Percentiles rank a stretch among this genome's conserved stretches.
phyloP scores from a whole-genome alignment of 2,329 filamentous ascomycete species.

The Aspergillus udagawae region DNA sequence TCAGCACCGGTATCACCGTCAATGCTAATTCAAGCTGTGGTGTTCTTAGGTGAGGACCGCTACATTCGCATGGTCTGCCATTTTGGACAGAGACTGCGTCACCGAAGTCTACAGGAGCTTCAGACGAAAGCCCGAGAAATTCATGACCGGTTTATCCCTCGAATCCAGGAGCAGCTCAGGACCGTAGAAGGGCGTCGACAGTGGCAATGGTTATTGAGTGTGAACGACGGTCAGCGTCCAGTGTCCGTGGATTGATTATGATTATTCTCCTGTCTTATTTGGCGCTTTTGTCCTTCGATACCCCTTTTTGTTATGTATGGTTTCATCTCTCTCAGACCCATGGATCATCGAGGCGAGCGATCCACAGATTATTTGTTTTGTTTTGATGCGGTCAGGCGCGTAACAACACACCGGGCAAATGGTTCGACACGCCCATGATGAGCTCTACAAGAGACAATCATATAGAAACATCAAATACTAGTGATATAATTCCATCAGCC shows the following conservation, averaged over 20 bases:
- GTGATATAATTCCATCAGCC: no score
- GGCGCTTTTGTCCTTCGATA: not conserved
- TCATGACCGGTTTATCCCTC: conserved; percentile 4
- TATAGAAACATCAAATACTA: no score
- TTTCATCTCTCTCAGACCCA: not conserved
- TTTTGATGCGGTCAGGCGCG: no score
- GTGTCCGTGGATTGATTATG: not conserved
- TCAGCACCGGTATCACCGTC: no score
- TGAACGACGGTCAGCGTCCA: conserved; percentile 1
- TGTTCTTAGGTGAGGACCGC: conserved; percentile 15
- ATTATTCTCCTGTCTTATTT: not conserved
- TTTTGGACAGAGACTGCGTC: conserved; percentile 9
- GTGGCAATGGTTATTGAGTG: conserved; percentile 21
- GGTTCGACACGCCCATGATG: no score
- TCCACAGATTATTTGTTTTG: no score
- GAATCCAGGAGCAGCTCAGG: conserved; percentile 7
- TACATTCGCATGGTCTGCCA: conserved; percentile 22
- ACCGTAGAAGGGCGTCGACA: conserved; percentile 14
- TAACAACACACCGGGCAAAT: no score
- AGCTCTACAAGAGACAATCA: no score
- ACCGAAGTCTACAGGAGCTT: conserved; percentile 14
- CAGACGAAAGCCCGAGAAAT: conserved; percentile 16
- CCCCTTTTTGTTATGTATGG: not conserved
- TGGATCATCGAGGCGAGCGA: not conserved
- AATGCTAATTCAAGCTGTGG: not conserved